Evolutionary conservation across 139 green algal genomes (phyloP).

Genomic region (Monoraphidium neglectum): DNA sequence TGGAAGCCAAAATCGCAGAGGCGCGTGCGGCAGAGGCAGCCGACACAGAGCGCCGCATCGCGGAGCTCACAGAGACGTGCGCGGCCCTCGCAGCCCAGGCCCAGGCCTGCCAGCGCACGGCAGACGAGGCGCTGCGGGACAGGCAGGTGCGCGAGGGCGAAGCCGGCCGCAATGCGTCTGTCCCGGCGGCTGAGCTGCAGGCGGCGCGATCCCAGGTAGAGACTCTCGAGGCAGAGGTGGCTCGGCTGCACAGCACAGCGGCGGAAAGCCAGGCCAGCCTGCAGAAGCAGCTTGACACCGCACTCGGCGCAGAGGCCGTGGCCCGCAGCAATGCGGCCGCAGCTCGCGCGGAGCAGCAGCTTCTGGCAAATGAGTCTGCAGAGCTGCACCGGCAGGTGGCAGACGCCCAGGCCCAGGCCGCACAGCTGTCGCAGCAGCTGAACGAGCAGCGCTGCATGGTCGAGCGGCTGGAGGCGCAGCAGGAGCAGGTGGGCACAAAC

Average conservation of each 20-base stretch:
- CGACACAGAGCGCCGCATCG: background rate
- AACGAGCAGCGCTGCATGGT: background rate
- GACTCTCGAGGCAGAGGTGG: background rate
- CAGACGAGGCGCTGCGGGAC: background rate
- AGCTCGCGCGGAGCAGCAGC: background rate
- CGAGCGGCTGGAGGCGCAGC: slow-evolving; percentile 3
- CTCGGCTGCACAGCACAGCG: background rate
- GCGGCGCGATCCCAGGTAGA: background rate
- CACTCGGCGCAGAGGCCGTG: background rate
- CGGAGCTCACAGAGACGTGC: background rate
- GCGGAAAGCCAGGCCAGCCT: background rate
- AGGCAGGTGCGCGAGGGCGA: background rate
- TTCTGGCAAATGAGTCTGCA: too few species aligned
- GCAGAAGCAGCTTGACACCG: background rate
- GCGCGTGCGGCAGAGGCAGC: background rate
- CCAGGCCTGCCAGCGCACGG: background rate
- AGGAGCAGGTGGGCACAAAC: background rate
- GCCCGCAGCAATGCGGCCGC: background rate
- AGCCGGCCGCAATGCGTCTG: background rate
- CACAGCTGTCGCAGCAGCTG: background rate
- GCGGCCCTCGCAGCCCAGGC: background rate
- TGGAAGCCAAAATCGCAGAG: background rate
- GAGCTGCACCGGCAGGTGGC: slow-evolving; percentile 12
- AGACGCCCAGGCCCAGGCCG: background rate
- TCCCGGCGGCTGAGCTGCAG: background rate